Conservation (phyloP, 2,329 filamentous ascomycete genomes). For the Periconia digitata region DNA sequence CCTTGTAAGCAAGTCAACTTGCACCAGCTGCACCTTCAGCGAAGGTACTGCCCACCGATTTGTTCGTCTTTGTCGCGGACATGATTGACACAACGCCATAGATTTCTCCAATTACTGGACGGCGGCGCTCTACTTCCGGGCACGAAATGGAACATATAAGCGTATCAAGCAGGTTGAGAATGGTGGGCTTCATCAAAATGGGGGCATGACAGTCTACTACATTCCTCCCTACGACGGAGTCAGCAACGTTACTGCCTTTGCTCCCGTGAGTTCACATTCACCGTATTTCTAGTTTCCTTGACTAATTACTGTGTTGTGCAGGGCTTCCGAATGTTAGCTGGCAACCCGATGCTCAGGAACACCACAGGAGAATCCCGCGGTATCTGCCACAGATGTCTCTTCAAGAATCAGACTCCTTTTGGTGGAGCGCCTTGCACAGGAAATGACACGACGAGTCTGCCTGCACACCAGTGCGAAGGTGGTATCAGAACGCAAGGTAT, state of each 20-base stretch:
- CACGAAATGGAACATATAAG: conserved; percentile 33
- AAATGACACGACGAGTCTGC: conserved; percentile 42
- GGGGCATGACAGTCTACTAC: conserved; percentile 36
- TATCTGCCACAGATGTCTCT: conserved; percentile 35
- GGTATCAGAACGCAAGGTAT: conserved; percentile 40
- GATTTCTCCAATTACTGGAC: conserved; percentile 32
- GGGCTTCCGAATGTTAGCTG: conserved; percentile 33
- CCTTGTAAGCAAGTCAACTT: conserved; percentile 21
- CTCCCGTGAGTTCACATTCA: conserved; percentile 18
- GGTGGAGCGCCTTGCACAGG: conserved; percentile 28
- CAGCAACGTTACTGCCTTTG: conserved; percentile 38
- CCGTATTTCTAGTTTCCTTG: background rate
- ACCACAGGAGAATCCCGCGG: conserved; percentile 24
- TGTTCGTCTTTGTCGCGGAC: background rate
- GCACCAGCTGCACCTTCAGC: conserved; percentile 32
- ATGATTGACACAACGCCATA: background rate
- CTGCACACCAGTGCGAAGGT: conserved; percentile 44
- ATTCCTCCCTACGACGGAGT: conserved; percentile 34
- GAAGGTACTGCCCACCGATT: conserved; percentile 8
- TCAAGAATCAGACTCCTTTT: conserved; percentile 8
- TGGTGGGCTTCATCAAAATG: conserved; percentile 20
- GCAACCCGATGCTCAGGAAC: conserved; percentile 23
- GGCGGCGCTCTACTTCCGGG: conserved; percentile 30
- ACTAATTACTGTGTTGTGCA: conserved; percentile 2
- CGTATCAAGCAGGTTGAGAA: conserved; percentile 29